Evolutionary conservation across 805 yeast genomes (phyloP).

Genomic region (Jamesozyma spencerorum): DNA sequence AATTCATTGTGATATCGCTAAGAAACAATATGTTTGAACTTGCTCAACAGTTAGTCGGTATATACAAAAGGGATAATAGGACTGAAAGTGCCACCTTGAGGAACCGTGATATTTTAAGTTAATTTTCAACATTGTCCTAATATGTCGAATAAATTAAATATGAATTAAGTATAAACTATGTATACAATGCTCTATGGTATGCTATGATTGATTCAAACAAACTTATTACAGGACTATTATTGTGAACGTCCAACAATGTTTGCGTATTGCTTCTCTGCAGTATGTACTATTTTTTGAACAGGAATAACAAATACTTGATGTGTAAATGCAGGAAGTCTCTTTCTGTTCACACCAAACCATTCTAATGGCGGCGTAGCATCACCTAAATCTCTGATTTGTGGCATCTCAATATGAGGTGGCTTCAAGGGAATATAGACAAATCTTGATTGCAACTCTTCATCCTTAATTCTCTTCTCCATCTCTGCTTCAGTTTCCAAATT

Average conservation of each 20-base stretch:
- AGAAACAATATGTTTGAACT: slow-evolving; percentile 97
- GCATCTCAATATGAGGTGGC: slow-evolving; percentile 79
- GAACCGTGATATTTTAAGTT: slow-evolving; percentile 43
- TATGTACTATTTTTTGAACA: slow-evolving; percentile 62
- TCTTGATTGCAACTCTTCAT: slow-evolving; percentile 33
- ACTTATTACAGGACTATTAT: too few species aligned
- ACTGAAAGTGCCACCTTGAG: slow-evolving; percentile 74
- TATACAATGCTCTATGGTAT: too few species aligned
- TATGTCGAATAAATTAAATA: too few species aligned
- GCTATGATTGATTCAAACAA: too few species aligned
- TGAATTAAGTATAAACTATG: too few species aligned
- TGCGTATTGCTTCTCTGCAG: slow-evolving; percentile 45
- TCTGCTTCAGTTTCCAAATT: slow-evolving; percentile 21
- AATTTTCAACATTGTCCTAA: too few species aligned
- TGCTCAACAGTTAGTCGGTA: slow-evolving; percentile 89
- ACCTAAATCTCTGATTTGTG: slow-evolving; percentile 83
- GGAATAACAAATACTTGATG: slow-evolving; percentile 71
- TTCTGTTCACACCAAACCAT: slow-evolving; percentile 92
- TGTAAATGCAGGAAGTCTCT: slow-evolving; percentile 74
- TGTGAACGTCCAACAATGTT: slow-evolving; percentile 34
- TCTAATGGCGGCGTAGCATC: slow-evolving; percentile 97
- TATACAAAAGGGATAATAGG: slow-evolving; percentile 87
- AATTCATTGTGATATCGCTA: slow-evolving; percentile 87
- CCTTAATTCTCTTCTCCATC: slow-evolving; percentile 37
- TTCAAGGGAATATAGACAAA: slow-evolving; percentile 48